Evolutionary conservation across 1,284 basidiomycete genomes (phyloP).

Genomic region (Caloboletus firmus): DNA sequence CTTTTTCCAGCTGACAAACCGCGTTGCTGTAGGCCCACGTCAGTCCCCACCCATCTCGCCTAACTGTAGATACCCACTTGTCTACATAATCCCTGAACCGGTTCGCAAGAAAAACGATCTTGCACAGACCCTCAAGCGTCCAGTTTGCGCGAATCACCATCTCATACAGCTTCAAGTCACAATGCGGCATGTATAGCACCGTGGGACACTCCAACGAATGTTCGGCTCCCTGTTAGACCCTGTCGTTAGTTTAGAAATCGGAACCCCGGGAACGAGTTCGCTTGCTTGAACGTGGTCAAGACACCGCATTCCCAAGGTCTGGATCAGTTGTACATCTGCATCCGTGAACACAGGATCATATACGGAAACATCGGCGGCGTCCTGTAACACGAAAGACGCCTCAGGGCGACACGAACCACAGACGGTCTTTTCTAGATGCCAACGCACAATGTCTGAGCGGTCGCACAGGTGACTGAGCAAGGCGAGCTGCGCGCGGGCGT

Average conservation of each 20-base stretch:
- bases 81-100: conserved; percentile 45
- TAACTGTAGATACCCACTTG: conserved; percentile 37
- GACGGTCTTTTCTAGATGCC: background rate
- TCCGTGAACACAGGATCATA: conserved; percentile 73
- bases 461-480: conserved; percentile 59
- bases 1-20: conserved; percentile 21
- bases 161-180: conserved; percentile 69
- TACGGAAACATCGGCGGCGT: conserved; percentile 46
- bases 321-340: conserved; percentile 54
- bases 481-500: conserved; percentile 65
- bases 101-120: conserved; percentile 48
- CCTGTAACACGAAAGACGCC: conserved; percentile 37
- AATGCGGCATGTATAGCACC: conserved; percentile 76
- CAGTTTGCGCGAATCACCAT: conserved; percentile 62
- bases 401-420: background rate
- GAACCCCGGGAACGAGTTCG: conserved; percentile 4
- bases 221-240: conserved; percentile 36
- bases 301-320: conserved; percentile 47
- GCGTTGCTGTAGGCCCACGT: conserved; percentile 39
- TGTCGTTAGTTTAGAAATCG: conserved; percentile 10
- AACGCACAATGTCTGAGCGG: conserved; percentile 59
- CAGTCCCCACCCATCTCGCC: conserved; percentile 14
- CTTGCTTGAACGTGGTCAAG: conserved; percentile 53
- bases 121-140: conserved; percentile 40
- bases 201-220: conserved; percentile 47